Conservation (phyloP, 371 early-diverging fungal genomes). For the Zopfochytrium polystomum region DNA sequence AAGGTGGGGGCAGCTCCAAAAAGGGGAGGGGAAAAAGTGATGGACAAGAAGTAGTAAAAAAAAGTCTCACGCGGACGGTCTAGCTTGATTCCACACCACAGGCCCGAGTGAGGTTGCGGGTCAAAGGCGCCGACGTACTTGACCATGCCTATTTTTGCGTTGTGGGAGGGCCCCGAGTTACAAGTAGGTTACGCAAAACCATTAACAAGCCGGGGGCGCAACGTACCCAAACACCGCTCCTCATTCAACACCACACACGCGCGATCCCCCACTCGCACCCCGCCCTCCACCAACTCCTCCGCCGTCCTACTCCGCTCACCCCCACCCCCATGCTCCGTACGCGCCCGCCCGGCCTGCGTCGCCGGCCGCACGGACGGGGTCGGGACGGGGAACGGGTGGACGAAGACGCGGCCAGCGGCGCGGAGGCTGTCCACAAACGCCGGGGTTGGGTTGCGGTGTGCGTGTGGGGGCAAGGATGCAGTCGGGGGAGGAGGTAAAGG, state of each 20-base stretch:
- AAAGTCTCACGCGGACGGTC: conserved; percentile 26
- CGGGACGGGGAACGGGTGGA: no score
- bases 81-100: conserved; percentile 34
- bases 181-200: neutral
- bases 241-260: conserved; percentile 24
- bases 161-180: neutral
- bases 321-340: no score
- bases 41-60: neutral
- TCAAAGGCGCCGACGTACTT: conserved; percentile 32
- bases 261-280: conserved; percentile 22
- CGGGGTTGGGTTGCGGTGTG: neutral
- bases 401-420: no score
- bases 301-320: no score
- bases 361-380: no score
- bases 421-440: no score
- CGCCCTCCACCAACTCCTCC: neutral
- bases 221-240: conserved; percentile 15
- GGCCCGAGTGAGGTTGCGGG: conserved; percentile 22
- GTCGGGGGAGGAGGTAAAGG: neutral
- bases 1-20: neutral
- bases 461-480: neutral
- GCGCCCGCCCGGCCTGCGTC: no score
- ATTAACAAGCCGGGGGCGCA: neutral
- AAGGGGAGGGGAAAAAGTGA: neutral
- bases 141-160: conserved; percentile 15